phyloP scores from a whole-genome alignment of 1,139 yeast genomes.

The Debaryomycetaceae sp. region DNA sequence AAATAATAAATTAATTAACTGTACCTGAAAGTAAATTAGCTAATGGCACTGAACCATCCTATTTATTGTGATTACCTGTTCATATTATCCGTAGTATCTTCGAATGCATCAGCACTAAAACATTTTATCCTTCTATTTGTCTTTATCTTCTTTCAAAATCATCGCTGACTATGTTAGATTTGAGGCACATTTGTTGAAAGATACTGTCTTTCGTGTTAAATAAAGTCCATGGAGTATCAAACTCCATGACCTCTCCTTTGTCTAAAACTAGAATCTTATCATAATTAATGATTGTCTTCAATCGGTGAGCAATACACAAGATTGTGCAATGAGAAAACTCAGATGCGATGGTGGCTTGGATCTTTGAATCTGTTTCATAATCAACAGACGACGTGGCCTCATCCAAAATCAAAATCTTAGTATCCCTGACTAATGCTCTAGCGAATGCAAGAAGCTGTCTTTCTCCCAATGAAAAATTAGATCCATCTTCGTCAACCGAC shows the following conservation, averaged over 20 bases:
- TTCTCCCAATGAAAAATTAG: slow-evolving; percentile 74
- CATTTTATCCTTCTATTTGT: too few relatives aligned
- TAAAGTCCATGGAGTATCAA: slow-evolving; percentile 50
- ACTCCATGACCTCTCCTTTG: slow-evolving; percentile 57
- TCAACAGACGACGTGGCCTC: slow-evolving; percentile 86
- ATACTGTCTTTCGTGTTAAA: slow-evolving; percentile 20
- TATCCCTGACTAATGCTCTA: slow-evolving; percentile 68
- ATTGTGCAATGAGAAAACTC: slow-evolving; percentile 69
- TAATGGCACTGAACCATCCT: too few relatives aligned
- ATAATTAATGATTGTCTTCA: slow-evolving; percentile 63
- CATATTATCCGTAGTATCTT: too few relatives aligned
- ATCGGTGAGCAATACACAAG: slow-evolving; percentile 75
- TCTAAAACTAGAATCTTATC: slow-evolving; percentile 67
- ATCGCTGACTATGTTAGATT: slow-evolving; percentile 37
- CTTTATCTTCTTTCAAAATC: slow-evolving; percentile 14
- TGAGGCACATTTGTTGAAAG: slow-evolving; percentile 55
- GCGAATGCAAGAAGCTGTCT: slow-evolving; percentile 73
- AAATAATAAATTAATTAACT: slow-evolving; percentile 20
- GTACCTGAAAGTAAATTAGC: too few relatives aligned
- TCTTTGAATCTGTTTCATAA: slow-evolving; percentile 68
- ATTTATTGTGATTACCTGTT: too few relatives aligned
- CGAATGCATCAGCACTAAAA: too few relatives aligned
- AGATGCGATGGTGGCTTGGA: slow-evolving; percentile 59
- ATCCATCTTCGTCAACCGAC: slow-evolving; percentile 68
- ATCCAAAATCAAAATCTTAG: slow-evolving; percentile 66